Conservation (phyloP, 495 filamentous ascomycete genomes). For the Penicillium soppii region DNA sequence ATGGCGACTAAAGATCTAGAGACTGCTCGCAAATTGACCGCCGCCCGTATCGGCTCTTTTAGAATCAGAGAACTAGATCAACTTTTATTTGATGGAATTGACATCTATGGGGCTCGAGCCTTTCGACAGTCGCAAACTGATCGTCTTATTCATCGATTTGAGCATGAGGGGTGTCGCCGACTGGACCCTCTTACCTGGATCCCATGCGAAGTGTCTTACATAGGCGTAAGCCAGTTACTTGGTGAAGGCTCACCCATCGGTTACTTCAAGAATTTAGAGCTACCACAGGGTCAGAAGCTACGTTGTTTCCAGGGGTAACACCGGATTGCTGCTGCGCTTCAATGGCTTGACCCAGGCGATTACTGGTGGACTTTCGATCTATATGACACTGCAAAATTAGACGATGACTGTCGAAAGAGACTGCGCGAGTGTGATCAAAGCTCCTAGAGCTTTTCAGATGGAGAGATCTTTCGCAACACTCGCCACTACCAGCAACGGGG, state of each 20-base stretch:
- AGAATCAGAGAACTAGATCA: neutral
- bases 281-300: neutral
- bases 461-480: constrained; percentile 13
- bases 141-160: constrained; percentile 11
- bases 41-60: constrained; percentile 3
- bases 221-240: neutral
- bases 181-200: constrained; percentile 14
- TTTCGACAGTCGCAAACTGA: constrained; percentile 1
- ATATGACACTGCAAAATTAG: constrained; percentile 8
- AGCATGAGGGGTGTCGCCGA: constrained; percentile 15
- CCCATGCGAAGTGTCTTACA: constrained; percentile 5
- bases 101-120: constrained; percentile 1
- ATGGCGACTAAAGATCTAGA: neutral
- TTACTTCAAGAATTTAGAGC: neutral
- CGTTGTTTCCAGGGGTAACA: constrained; percentile 11
- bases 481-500: constrained; percentile 8
- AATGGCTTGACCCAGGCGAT: constrained; percentile 9
- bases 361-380: constrained; percentile 10
- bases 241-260: neutral
- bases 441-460: constrained; percentile 3
- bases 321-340: constrained; percentile 4
- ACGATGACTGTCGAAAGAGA: neutral
- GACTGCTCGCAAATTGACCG: neutral
- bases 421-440: constrained; percentile 5
- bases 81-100: constrained; percentile 1